These are phyloP conservation scores for Vigna reflexopilosa DNA, from an alignment of 306 rosid genomes.

Conservation along the genomic window DNA sequence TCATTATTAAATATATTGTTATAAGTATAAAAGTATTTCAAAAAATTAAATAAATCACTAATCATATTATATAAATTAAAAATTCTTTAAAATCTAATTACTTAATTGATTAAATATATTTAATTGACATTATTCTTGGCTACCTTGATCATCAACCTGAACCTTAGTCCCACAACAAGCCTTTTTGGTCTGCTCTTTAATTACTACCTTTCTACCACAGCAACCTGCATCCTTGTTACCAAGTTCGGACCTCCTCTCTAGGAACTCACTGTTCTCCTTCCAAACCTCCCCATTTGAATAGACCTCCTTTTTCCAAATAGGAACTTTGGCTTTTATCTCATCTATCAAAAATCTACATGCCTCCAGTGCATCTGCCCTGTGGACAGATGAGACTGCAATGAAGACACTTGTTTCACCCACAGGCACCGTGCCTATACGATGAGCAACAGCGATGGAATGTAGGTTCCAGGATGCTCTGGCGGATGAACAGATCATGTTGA, in stretches of 20 bases:
- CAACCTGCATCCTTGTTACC: constrained; percentile 52
- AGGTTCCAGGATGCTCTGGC: constrained; percentile 83
- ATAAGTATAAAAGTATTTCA: too few relatives aligned
- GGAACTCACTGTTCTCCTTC: constrained; percentile 91
- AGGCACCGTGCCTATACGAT: constrained; percentile 80
- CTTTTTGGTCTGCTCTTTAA: constrained; percentile 47
- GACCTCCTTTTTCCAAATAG: constrained; percentile 98
- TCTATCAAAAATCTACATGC: constrained; percentile 84
- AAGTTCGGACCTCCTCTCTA: constrained; percentile 68
- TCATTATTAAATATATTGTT: too few relatives aligned
- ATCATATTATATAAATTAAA: too few relatives aligned
- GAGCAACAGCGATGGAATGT: constrained; percentile 81
- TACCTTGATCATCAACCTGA: constrained; percentile 55
- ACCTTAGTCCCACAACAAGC: constrained; percentile 70
- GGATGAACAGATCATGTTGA: constrained; percentile 74
- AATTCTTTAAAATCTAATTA: too few relatives aligned
- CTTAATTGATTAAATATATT: too few relatives aligned
- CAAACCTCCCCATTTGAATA: constrained; percentile 91
- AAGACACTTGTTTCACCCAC: constrained; percentile 86
- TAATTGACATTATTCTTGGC: constrained; percentile 25
- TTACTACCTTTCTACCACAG: constrained; percentile 42
- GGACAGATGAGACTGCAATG: constrained; percentile 72
- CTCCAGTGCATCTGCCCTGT: constrained; percentile 81
- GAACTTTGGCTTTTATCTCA: constrained; percentile 84
- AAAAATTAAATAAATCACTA: too few relatives aligned